Percentiles rank a stretch among this genome's conserved stretches.
Evolutionary conservation across 2,329 filamentous ascomycete genomes (phyloP).

Genomic region (Chaetothyriales sp.): DNA sequence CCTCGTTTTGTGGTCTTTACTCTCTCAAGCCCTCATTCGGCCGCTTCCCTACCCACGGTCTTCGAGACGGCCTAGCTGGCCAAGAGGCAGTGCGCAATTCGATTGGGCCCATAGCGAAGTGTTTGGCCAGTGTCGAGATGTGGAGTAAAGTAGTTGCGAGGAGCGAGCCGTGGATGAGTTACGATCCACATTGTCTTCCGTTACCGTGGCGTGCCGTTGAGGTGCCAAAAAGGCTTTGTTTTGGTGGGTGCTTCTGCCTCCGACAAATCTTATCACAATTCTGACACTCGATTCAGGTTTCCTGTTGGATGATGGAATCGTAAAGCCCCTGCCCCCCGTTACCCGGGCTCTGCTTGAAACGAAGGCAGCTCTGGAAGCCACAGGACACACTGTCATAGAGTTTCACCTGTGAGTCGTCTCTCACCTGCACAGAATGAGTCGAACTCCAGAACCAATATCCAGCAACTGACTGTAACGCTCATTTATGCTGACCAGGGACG

Average conservation of each 20-base stretch:
- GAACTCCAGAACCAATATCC: no score
- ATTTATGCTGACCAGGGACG: no score
- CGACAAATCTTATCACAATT: constrained; percentile 29
- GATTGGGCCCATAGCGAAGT: constrained; percentile 42
- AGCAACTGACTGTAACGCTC: no score
- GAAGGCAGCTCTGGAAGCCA: no score
- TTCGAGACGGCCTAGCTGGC: constrained; percentile 13
- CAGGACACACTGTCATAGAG: no score
- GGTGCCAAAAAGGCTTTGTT: no score
- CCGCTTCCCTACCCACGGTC: constrained; percentile 16
- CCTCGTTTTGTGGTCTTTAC: constrained; percentile 36
- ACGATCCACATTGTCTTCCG: constrained; percentile 40
- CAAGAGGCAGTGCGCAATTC: constrained; percentile 30
- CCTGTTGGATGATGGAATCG: constrained; percentile 40
- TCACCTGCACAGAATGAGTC: no score
- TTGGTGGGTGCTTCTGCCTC: no score
- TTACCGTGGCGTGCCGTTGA: constrained; percentile 43
- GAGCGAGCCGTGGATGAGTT: constrained; percentile 38
- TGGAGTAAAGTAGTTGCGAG: constrained; percentile 29
- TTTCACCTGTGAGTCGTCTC: no score
- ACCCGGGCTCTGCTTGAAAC: constrained; percentile 30
- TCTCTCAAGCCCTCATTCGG: constrained; percentile 25
- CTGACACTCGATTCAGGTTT: constrained; percentile 36
- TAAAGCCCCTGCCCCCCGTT: constrained; percentile 41
- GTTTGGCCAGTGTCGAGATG: constrained; percentile 33